These are phyloP conservation scores for Puccinia horiana DNA, from an alignment of 1,284 basidiomycete genomes.

Conservation along the genomic window DNA sequence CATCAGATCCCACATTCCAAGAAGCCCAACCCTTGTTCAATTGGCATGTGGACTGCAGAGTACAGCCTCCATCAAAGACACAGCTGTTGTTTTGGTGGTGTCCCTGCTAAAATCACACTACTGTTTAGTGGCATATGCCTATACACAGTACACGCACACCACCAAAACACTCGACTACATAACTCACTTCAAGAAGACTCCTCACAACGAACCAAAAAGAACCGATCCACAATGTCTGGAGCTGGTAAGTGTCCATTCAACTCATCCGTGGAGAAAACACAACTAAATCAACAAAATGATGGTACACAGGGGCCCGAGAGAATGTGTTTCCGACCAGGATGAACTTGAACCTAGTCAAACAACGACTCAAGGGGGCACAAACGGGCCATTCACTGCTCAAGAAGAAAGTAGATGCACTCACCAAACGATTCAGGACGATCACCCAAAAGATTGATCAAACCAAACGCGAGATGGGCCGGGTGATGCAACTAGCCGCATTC, in stretches of 20 bases:
- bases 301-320: slow-evolving; percentile 27
- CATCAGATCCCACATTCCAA: neutral
- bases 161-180: neutral
- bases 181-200: neutral
- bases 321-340: slow-evolving; percentile 57
- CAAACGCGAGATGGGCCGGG: slow-evolving; percentile 97
- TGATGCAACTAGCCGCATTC: slow-evolving; percentile 98
- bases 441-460: slow-evolving; percentile 73
- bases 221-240: slow-evolving; percentile 19
- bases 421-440: slow-evolving; percentile 72
- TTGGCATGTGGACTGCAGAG: no score
- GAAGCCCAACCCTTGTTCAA: no score
- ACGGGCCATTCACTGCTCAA: slow-evolving; percentile 88
- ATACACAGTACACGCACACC: neutral
- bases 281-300: neutral
- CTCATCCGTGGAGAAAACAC: neutral
- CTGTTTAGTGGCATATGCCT: no score
- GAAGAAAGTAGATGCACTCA: slow-evolving; percentile 94
- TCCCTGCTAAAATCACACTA: no score
- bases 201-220: neutral
- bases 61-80: no score
- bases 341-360: slow-evolving; percentile 82
- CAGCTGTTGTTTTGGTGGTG: no score
- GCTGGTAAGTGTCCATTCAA: slow-evolving; percentile 41
- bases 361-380: slow-evolving; percentile 90